Base-by-base conservation (phyloP, 225 moss, liverwort and hornwort species). In the Rhytidiadelphus loreus region DNA sequence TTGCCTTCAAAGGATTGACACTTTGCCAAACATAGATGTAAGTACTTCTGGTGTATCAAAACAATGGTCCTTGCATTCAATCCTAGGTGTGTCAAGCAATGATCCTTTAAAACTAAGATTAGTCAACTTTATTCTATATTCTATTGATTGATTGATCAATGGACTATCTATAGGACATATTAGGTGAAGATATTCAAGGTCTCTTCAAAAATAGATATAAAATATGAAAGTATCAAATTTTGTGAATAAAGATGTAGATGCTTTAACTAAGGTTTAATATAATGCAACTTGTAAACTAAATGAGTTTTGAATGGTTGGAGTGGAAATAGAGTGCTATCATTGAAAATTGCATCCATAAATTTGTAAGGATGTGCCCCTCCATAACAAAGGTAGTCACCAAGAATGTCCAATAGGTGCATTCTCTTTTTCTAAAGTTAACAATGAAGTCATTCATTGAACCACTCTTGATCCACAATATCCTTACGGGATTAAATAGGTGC, bases 11-110 rank as follows among this genome's bases (percentile, higher is more conserved):
- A 52, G 13, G 8, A 4, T 75, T 52, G 8, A 33, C 0, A 18
- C 20, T 48, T 75, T 75, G 33, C 13, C 3, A 74, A 19, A 19
- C 1, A 43, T 21, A 50, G 3, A 22, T 77, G 8, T 8, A 76
- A 8, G 13, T 76, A 8, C 7, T 20, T 22, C 5, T 0, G 7
- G 12, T 12, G 8, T 20, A 3, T 32, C 4, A 7, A 4, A 7
- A 1, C 2, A 50, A 50, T 19, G 18, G 20, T 37, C 48, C 0
- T 74, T 50, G 7, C 32, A 19, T 29, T 29, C 6, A 44, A 28
- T 72, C 3, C 3, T 46, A 17, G 4, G 7, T 12, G 2, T 18
- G 7, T 30, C 2, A 19, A 73, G 21, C 50, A 33, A 75, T 75
- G 20, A 8, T 5, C 33, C 29, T 76, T 76, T 2, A 50, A 74